phyloP scores from a whole-genome alignment of 139 green algal genomes.

The Chlamydomonas asymmetrica region DNA sequence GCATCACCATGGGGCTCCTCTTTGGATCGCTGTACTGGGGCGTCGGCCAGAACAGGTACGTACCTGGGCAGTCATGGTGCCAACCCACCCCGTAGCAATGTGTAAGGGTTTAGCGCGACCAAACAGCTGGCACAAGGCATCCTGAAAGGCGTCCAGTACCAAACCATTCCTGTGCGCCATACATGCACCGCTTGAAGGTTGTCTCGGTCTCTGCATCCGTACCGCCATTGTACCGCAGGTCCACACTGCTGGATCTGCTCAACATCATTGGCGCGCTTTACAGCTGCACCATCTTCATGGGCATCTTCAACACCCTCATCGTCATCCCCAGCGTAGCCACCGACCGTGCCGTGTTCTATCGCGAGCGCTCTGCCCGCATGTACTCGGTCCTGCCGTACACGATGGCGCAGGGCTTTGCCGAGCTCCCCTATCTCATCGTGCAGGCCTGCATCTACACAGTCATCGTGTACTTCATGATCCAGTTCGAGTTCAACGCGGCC shows the following conservation, averaged over 20 bases:
- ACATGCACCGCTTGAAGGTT: no score
- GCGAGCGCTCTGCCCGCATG: constrained; percentile 21
- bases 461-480: constrained; percentile 7
- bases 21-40: constrained; percentile 47
- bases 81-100: no score
- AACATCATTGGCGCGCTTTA: neutral
- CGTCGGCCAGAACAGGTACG: no score
- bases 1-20: constrained; percentile 63
- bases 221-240: no score
- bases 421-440: constrained; percentile 47
- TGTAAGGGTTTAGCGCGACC: no score
- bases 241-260: neutral
- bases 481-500: constrained; percentile 3
- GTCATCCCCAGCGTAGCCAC: constrained; percentile 36
- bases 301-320: constrained; percentile 1
- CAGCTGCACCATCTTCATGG: neutral
- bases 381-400: neutral
- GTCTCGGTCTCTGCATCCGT: no score
- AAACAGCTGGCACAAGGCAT: no score
- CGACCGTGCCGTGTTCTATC: constrained; percentile 48
- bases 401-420: constrained; percentile 38
- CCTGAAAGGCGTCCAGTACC: no score
- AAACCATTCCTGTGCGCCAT: no score
- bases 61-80: no score
- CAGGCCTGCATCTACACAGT: constrained; percentile 24